phyloP scores from a whole-genome alignment of 2,329 filamentous ascomycete species.

The Zarea fungicola region DNA sequence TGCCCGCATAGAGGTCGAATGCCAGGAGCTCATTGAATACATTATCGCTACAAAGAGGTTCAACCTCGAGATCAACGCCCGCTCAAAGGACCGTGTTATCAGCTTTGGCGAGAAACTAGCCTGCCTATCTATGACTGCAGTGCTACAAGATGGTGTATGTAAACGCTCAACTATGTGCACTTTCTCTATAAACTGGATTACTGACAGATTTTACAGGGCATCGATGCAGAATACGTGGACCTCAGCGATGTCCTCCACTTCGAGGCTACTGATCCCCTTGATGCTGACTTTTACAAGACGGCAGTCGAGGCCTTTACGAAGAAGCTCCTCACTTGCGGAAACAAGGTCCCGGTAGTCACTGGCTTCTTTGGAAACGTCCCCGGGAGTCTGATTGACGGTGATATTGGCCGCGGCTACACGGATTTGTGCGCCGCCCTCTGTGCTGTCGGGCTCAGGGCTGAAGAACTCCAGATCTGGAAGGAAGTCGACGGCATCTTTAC shows the following conservation, averaged over 20 bases:
- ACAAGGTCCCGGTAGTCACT: slow-evolving; percentile 72
- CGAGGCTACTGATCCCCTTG: slow-evolving; percentile 53
- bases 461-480: slow-evolving; percentile 97
- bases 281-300: slow-evolving; percentile 64
- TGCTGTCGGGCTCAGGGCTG: slow-evolving; percentile 79
- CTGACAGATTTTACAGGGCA: slow-evolving; percentile 46
- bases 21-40: slow-evolving; percentile 72
- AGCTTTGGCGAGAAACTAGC: slow-evolving; percentile 95
- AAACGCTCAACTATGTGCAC: background rate
- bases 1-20: slow-evolving; percentile 69
- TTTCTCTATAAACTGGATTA: background rate
- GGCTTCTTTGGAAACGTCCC: slow-evolving; percentile 95
- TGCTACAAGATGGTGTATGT: slow-evolving; percentile 67
- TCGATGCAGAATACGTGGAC: slow-evolving; percentile 86
- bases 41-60: slow-evolving; percentile 59
- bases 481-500: slow-evolving; percentile 95
- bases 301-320: slow-evolving; percentile 56
- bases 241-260: slow-evolving; percentile 76
- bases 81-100: slow-evolving; percentile 81
- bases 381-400: slow-evolving; percentile 78
- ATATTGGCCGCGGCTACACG: slow-evolving; percentile 92
- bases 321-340: slow-evolving; percentile 59
- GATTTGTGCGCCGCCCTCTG: slow-evolving; percentile 91
- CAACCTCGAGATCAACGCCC: slow-evolving; percentile 69
- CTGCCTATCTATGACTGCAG: slow-evolving; percentile 81